A percentile compares a stretch with the other conserved stretches of the same genome.
These are phyloP conservation scores for Paecilomyces sp. DNA, from an alignment of 2,329 filamentous ascomycete genomes.

Conservation along the genomic window DNA sequence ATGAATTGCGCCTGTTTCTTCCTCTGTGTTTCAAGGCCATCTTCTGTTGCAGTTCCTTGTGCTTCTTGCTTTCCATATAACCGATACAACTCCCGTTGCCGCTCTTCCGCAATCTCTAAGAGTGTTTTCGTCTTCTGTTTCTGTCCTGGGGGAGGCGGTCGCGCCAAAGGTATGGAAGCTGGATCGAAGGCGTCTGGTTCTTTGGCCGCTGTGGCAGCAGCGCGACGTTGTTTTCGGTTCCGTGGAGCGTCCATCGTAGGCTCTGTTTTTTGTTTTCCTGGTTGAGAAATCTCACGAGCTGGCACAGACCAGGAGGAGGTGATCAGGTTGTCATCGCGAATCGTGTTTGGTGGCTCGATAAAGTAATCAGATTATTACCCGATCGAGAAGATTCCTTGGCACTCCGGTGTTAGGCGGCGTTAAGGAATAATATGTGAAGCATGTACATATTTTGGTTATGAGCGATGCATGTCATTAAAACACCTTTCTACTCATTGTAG, in stretches of 20 bases:
- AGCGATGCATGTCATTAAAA: neutral
- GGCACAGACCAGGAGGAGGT: neutral
- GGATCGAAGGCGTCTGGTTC: constrained; percentile 21
- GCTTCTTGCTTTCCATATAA: constrained; percentile 3
- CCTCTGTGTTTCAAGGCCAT: neutral
- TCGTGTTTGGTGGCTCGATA: neutral
- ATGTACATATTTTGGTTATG: too few relatives aligned
- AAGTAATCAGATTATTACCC: neutral
- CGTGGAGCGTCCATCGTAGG: constrained; percentile 20
- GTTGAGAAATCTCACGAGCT: neutral
- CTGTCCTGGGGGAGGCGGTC: constrained; percentile 12
- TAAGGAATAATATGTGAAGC: neutral
- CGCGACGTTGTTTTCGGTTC: constrained; percentile 36
- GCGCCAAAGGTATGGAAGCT: constrained; percentile 26
- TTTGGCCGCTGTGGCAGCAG: constrained; percentile 23
- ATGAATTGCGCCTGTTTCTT: neutral
- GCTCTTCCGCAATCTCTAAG: constrained; percentile 39
- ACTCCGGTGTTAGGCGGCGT: neutral
- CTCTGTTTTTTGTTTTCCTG: neutral
- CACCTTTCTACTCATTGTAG: neutral
- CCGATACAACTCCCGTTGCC: constrained; percentile 26
- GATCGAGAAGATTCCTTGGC: neutral
- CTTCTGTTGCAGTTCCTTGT: neutral
- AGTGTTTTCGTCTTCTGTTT: constrained; percentile 29
- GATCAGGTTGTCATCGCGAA: neutral